phyloP scores from a whole-genome alignment of 140 eudicot species.

The Anethum foeniculum region DNA sequence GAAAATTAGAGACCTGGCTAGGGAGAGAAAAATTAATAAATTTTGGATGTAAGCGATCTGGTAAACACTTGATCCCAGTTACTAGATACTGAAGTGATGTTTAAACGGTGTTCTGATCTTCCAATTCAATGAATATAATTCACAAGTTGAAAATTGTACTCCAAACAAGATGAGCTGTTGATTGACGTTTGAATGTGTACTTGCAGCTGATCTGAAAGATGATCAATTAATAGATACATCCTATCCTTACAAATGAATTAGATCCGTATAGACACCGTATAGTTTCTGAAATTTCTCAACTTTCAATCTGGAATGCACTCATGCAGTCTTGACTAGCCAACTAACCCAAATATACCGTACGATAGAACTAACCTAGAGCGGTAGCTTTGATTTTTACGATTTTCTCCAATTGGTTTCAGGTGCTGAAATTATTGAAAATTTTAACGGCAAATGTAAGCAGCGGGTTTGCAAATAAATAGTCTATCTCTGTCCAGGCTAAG shows the following conservation, averaged over 20 bases:
- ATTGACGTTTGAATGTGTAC: constrained; percentile 1
- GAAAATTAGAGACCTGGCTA: background rate
- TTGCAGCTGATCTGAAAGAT: background rate
- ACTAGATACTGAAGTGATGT: background rate
- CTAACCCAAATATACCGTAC: background rate
- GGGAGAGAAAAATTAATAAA: background rate
- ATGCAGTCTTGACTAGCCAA: background rate
- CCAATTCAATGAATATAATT: background rate
- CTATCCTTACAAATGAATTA: background rate
- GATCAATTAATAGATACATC: background rate
- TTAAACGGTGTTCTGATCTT: background rate
- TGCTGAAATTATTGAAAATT: background rate
- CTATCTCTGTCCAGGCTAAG: no score
- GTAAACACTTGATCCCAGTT: background rate
- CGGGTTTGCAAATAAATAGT: background rate
- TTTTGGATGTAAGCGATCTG: background rate
- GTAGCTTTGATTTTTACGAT: background rate
- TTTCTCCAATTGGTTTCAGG: background rate
- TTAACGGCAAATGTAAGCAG: background rate
- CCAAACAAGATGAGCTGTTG: constrained; percentile 13
- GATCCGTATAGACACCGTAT: background rate
- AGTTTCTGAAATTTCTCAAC: background rate
- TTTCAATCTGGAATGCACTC: background rate
- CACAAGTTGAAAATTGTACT: background rate
- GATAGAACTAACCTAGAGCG: background rate